These are phyloP conservation scores for Clonostachys sp. DNA, from an alignment of 2,329 filamentous ascomycete genomes.

Conservation along the genomic window DNA sequence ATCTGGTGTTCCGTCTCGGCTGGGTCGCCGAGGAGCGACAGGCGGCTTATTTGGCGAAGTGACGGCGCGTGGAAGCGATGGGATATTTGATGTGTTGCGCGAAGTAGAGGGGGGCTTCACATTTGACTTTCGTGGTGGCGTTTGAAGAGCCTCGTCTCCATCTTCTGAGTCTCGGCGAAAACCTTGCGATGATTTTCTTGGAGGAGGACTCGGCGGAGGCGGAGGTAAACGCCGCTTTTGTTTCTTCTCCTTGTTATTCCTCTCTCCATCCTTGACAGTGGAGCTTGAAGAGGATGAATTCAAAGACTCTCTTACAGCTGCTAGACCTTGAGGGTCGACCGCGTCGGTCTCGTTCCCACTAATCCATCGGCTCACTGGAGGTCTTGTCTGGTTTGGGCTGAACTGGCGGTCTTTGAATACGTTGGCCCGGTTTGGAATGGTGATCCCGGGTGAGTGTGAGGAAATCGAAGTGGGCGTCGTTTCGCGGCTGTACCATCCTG, in stretches of 20 bases:
- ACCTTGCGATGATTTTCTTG: slow-evolving; percentile 57
- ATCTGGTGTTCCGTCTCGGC: slow-evolving; percentile 62
- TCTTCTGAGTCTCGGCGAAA: slow-evolving; percentile 29
- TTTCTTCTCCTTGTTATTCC: slow-evolving; percentile 34
- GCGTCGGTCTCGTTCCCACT: slow-evolving; percentile 48
- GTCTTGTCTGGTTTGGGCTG: slow-evolving; percentile 51
- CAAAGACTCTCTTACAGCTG: slow-evolving; percentile 63
- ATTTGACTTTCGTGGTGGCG: too few species aligned
- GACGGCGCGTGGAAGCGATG: not conserved
- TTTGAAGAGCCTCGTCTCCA: slow-evolving; percentile 12
- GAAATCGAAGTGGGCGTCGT: slow-evolving; percentile 76
- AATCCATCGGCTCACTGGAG: slow-evolving; percentile 55
- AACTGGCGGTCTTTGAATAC: slow-evolving; percentile 45
- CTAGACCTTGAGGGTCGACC: slow-evolving; percentile 51
- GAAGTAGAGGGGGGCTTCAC: not conserved
- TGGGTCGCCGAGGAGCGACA: slow-evolving; percentile 45
- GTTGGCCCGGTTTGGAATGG: slow-evolving; percentile 40
- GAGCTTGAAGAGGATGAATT: slow-evolving; percentile 71
- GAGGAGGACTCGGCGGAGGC: slow-evolving; percentile 55
- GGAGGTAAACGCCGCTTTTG: slow-evolving; percentile 35
- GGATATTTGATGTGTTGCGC: not conserved
- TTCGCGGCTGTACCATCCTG: slow-evolving; percentile 68
- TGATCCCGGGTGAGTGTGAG: slow-evolving; percentile 65
- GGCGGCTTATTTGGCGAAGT: not conserved
- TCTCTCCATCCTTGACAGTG: slow-evolving; percentile 53